phyloP scores from a whole-genome alignment of 106 monocot species.

The Platanthera guangdongensis region DNA sequence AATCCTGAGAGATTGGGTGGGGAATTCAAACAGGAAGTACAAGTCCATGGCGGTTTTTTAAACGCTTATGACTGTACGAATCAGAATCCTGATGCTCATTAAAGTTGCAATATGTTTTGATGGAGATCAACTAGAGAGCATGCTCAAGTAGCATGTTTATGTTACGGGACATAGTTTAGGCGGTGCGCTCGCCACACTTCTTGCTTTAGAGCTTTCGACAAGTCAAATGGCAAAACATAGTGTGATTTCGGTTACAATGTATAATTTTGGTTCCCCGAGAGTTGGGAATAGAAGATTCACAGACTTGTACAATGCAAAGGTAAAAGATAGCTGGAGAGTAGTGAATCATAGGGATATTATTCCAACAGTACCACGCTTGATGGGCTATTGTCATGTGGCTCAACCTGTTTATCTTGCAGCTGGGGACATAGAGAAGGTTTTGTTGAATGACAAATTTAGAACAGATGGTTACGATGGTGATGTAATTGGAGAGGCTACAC shows the following conservation, averaged over 20 bases:
- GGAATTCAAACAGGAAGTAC: slow-evolving; percentile 77
- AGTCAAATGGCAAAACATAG: slow-evolving; percentile 79
- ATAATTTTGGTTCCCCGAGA: slow-evolving; percentile 97
- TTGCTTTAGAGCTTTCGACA: slow-evolving; percentile 85
- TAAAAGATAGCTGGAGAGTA: slow-evolving; percentile 97
- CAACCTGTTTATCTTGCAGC: slow-evolving; percentile 83
- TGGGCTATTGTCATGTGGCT: slow-evolving; percentile 97
- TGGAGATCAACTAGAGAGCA: slow-evolving; percentile 27
- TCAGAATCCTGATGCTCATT: slow-evolving; percentile 62
- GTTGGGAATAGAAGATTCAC: slow-evolving; percentile 94
- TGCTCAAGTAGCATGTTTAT: slow-evolving; percentile 72
- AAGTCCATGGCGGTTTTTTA: slow-evolving; percentile 97
- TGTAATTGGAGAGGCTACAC: slow-evolving; percentile 84
- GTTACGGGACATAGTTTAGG: slow-evolving; percentile 96
- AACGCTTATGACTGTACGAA: slow-evolving; percentile 84
- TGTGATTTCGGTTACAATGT: slow-evolving; percentile 82
- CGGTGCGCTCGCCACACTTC: slow-evolving; percentile 91
- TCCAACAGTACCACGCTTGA: slow-evolving; percentile 84
- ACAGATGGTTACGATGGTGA: slow-evolving; percentile 72
- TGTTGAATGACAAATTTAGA: slow-evolving; percentile 49
- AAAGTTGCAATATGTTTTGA: slow-evolving; percentile 57
- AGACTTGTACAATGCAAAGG: slow-evolving; percentile 86
- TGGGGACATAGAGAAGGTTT: slow-evolving; percentile 43
- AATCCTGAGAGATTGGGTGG: slow-evolving; percentile 90
- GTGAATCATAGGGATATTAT: slow-evolving; percentile 97